Evolutionary conservation across 1,284 basidiomycete genomes (phyloP), one percentile per base, ranked within the genome.

Genomic region (Coniferiporia sulphurascens): DNA sequence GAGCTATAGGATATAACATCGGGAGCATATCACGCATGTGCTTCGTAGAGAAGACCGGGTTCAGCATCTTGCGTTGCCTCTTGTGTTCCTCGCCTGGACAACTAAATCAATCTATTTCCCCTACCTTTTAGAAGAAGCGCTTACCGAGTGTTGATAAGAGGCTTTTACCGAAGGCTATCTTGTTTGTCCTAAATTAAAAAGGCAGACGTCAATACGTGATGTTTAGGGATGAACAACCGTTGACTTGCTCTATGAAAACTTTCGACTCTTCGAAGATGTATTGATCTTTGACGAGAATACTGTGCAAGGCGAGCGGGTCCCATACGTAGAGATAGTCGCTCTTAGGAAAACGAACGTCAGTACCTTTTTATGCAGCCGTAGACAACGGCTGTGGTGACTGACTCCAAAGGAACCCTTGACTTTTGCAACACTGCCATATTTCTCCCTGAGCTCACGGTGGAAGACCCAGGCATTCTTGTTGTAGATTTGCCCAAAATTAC

Each of bases 271-370:
- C 66, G 56, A 68, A 72, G 32, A 65, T 59, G 17, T 68, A 60
- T 48, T 68, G 66, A 9, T 73, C 72, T 57, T 71, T 72, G 22
- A 71, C 61, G 35, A 73, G 48, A n/a, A 74, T 64, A 32, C 59
- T 58, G 38, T 69, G 65, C 55, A 71, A 59, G 0, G 70, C 70
- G 10, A 56, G 49, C 6, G 64, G 64, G 46, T 65, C 64, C 22
- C 58, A 51, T 12, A 63, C 58, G 36, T 56, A 62, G 2, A 63
- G 55, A 7, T 62, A 36, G 5, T 61, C 56, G 5, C 53, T 53
- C 62, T 62, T 27, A 27, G 27, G n/a, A n/a, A n/a, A 35, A 52
- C 17, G 13, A 48, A 48, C 48, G 41, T n/a, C 41, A n/a, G n/a
- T 7, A n/a, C 3, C n/a, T 12, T n/a, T 43, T 13, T n/a, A n/a